A percentile compares a stretch with the other conserved stretches of the same genome.
phyloP scores from a whole-genome alignment of 768 basidiomycete genomes.

The Megacollybia marginata region DNA sequence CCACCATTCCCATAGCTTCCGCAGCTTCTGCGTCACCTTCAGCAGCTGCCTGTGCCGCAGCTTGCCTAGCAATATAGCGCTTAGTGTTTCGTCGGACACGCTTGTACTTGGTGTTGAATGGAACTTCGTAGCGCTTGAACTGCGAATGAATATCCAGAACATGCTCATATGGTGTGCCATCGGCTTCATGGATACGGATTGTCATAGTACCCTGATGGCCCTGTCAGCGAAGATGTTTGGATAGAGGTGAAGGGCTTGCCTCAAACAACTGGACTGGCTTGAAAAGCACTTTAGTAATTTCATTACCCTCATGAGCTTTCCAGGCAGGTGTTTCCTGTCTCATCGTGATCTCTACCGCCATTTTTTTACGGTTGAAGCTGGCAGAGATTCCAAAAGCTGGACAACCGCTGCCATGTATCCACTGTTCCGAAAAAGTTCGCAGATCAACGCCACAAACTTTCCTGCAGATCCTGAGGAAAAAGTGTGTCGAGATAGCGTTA shows the following conservation, averaged over 20 bases:
- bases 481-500: slow-evolving; percentile 82
- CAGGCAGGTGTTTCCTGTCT: slow-evolving; percentile 80
- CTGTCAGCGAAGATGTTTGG: neutral
- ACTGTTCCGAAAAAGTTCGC: slow-evolving; percentile 92
- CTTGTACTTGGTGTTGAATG: slow-evolving; percentile 98
- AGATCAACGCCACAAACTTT: slow-evolving; percentile 92
- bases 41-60: slow-evolving; percentile 87
- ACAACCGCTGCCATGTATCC: slow-evolving; percentile 97
- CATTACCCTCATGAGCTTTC: slow-evolving; percentile 62
- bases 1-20: slow-evolving; percentile 89
- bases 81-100: slow-evolving; percentile 94
- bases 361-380: slow-evolving; percentile 94
- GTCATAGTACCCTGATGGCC: slow-evolving; percentile 84
- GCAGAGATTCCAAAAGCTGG: slow-evolving; percentile 87
- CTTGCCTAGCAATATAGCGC: slow-evolving; percentile 89
- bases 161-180: slow-evolving; percentile 98
- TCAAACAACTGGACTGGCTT: slow-evolving; percentile 90
- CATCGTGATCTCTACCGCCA: slow-evolving; percentile 96
- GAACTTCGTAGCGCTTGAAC: slow-evolving; percentile 94
- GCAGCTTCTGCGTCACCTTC: slow-evolving; percentile 89
- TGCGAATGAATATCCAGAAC: slow-evolving; percentile 83
- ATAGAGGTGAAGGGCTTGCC: slow-evolving; percentile 31
- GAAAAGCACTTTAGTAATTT: slow-evolving; percentile 52
- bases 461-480: slow-evolving; percentile 85
- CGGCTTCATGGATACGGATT: slow-evolving; percentile 96